Base-by-base conservation (phyloP, 768 basidiomycete genomes). In the Podaxis sp. region DNA sequence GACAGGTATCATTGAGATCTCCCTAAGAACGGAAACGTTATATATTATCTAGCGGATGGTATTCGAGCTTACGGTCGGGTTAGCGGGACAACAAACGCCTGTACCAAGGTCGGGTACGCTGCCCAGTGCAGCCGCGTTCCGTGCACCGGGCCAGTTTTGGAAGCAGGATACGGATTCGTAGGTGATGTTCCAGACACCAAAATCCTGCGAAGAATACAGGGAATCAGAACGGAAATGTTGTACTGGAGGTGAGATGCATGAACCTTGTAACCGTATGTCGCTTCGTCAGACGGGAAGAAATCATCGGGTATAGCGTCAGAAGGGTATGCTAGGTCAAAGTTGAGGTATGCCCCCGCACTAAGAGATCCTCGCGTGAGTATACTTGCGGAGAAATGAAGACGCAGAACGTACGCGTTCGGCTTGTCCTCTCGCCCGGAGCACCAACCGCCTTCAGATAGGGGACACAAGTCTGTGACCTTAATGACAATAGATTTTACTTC, bases 121-220 rank as follows among this genome's bases (percentile, higher is more conserved):
- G 22, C 92, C 92, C 42, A 93, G 75, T 13, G 90, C 89, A 13
- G 84, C 76, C 15, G 81, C 70, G 62, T 87, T 76, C 19, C 75
- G 79, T 55, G 76, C 80, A 8, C 93, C 93, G 39, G 78, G 73
- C 93, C 92, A 94, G 57, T 82, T 72, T 2, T 77, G 64, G 2
- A 81, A 61, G 68, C 92, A 94, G 33, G 85, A 74, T 9, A 93
- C 85, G 30, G 75, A 78, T 67, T 85, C 74, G 70, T 93, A 93
- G 17, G 81, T 86, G 68, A 92, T 78, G 68, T 93, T 92, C 92
- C 93, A 95, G 19, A 93, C 85, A 55, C 93, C 91, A 77, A 93
- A 94, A 69, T 93, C 93, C 88, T 90, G 49, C 51, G 30, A 52
- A 19, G 19, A 52, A 61, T 19, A 9, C 22, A 52, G 30, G 36